These are phyloP conservation scores for Fusarium luffae DNA, from an alignment of 2,329 filamentous ascomycete genomes.

Conservation along the genomic window DNA sequence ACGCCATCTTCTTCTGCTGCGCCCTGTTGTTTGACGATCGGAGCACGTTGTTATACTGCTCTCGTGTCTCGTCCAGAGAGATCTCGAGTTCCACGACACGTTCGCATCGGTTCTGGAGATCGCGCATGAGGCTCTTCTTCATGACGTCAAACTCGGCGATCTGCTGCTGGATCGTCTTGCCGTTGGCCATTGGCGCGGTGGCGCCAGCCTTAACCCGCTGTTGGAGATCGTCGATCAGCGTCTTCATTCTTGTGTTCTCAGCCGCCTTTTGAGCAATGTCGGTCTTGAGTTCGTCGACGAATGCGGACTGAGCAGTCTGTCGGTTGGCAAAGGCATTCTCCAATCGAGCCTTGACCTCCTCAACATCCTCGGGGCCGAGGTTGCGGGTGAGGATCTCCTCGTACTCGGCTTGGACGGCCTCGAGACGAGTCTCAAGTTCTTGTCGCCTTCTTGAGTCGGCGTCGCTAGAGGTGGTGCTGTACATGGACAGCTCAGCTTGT, in stretches of 20 bases:
- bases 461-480: slow-evolving; percentile 73
- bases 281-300: slow-evolving; percentile 79
- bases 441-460: slow-evolving; percentile 74
- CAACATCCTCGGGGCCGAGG: slow-evolving; percentile 79
- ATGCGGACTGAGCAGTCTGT: slow-evolving; percentile 76
- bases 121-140: slow-evolving; percentile 99
- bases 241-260: slow-evolving; percentile 84
- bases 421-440: slow-evolving; percentile 81
- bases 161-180: slow-evolving; percentile 96
- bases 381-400: slow-evolving; percentile 84
- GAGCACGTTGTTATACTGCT: slow-evolving; percentile 99
- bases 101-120: slow-evolving; percentile 97
- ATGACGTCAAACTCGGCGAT: slow-evolving; percentile 99
- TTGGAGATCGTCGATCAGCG: slow-evolving; percentile 83
- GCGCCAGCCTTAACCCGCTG: slow-evolving; percentile 73
- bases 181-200: slow-evolving; percentile 72
- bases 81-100: slow-evolving; percentile 98
- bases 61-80: slow-evolving; percentile 93
- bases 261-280: slow-evolving; percentile 81
- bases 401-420: slow-evolving; percentile 82
- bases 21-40: slow-evolving; percentile 97
- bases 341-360: slow-evolving; percentile 84
- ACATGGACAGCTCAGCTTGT: slow-evolving; percentile 89
- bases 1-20: slow-evolving; percentile 99
- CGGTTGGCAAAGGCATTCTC: slow-evolving; percentile 81